Evolutionary conservation across 495 filamentous ascomycete genomes (phyloP), one percentile per base, ranked within the genome.

Genomic region (Penicillium turbatum): DNA sequence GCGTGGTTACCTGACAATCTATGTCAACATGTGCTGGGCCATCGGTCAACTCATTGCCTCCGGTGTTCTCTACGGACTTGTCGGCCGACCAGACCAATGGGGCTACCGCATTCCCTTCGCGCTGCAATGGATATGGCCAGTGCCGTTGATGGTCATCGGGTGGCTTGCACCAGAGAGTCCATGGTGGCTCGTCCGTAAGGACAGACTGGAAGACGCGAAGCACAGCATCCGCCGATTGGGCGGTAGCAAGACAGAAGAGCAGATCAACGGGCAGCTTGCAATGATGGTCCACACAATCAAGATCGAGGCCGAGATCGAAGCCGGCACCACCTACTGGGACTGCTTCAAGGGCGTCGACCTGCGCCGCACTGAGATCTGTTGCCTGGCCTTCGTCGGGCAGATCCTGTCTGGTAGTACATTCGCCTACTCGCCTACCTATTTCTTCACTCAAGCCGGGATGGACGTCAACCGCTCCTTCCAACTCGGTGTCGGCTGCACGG

Each of bases 261-360:
- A 70, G 24, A 63, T 77, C 52, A 71, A 75, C 46, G 51, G 71
- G 59, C 42, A 74, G 65, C 55, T 84, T 0, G 76, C 81, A 11
- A 82, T 84, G 66, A 83, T 86, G 46, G 66, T 79, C 0, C 79
- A 86, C 51, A 87, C 85, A 0, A 77, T 82, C 53, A 75, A 81
- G 16, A 69, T 86, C 8, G 85, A 88, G 61, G 65, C 72, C 30
- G 71, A 82, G 50, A 71, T 84, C 36, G 77, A 81, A 55, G 71
- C 75, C 16, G 83, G 83, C 6, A 79, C 74, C 21, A 78, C 69
- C 31, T 88, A 85, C 60, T 58, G 67, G 48, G 87, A 90, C 56
- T 86, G 86, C 69, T 89, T 90, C 73, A 82, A 80, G 63, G 86
- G 86, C 0, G 76, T 79, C 7, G 81, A 91, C 51, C 70, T 79